A percentile compares a stretch with the other conserved stretches of the same genome.
Conservation (phyloP, 1,284 basidiomycete species). For the Psilocybe mexicana region DNA sequence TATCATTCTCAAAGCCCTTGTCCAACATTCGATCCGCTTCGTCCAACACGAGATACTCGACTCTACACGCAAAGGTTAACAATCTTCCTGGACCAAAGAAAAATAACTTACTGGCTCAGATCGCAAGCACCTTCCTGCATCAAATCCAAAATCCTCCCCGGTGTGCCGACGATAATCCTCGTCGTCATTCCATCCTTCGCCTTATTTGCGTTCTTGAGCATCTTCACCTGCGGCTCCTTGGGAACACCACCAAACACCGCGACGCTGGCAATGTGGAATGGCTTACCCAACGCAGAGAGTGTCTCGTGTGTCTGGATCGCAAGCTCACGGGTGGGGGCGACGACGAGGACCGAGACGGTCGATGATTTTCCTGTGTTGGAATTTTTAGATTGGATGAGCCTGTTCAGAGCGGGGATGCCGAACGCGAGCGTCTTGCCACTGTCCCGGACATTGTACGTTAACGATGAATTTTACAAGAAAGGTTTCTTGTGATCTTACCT, state of each 20-base stretch:
- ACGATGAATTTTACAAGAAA: not conserved
- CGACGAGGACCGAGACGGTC: conserved; percentile 76
- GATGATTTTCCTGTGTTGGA: conserved; percentile 33
- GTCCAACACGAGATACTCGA: conserved; percentile 92
- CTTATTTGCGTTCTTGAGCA: conserved; percentile 51
- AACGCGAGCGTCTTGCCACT: conserved; percentile 98
- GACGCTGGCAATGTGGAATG: conserved; percentile 77
- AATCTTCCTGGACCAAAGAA: not conserved
- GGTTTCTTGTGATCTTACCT: conserved; percentile 45
- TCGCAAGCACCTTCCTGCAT: conserved; percentile 85
- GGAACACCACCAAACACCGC: conserved; percentile 93
- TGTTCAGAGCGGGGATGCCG: conserved; percentile 85
- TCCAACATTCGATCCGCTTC: conserved; percentile 99
- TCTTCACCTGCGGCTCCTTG: conserved; percentile 80
- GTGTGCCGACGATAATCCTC: conserved; percentile 90
- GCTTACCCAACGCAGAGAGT: conserved; percentile 75
- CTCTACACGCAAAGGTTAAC: conserved; percentile 42
- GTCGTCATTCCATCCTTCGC: conserved; percentile 54
- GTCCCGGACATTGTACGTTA: conserved; percentile 12
- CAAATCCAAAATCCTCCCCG: conserved; percentile 90
- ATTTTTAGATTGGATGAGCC: conserved; percentile 49
- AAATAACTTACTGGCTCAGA: conserved; percentile 61
- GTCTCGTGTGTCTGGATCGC: conserved; percentile 94
- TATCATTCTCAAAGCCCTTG: conserved; percentile 98
- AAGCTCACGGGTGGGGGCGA: conserved; percentile 93